Percentiles rank a stretch among this genome's conserved stretches.
Evolutionary conservation across 192 early-diverging fungal genomes (phyloP).

Genomic region (Coemansia sp.): DNA sequence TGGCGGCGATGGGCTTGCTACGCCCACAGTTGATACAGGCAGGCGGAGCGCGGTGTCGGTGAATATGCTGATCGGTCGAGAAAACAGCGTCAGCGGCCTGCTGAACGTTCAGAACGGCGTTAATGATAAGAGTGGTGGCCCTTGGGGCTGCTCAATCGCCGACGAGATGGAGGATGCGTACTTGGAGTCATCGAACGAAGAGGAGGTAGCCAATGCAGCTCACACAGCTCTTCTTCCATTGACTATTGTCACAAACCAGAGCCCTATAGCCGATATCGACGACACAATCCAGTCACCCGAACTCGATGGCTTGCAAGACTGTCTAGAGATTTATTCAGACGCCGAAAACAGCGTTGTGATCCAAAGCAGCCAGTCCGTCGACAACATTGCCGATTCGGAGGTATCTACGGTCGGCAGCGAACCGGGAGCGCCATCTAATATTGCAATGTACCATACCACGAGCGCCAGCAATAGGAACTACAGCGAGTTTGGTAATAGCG

Average conservation of each 20-base stretch:
- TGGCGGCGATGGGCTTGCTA: constrained; percentile 24
- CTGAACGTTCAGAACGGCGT: neutral
- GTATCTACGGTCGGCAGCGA: neutral
- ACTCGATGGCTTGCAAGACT: constrained; percentile 29
- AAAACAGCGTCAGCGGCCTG: constrained; percentile 6
- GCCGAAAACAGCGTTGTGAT: constrained; percentile 1
- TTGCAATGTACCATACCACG: neutral
- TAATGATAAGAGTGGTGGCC: constrained; percentile 6
- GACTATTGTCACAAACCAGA: neutral
- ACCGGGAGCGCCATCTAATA: neutral
- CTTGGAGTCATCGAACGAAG: constrained; percentile 67
- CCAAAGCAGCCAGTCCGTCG: neutral
- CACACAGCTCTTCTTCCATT: constrained; percentile 4
- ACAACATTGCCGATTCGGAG: neutral
- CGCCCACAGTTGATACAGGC: constrained; percentile 42
- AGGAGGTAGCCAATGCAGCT: constrained; percentile 43
- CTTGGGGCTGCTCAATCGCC: constrained; percentile 56
- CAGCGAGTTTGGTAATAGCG: neutral
- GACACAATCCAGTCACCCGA: constrained; percentile 26
- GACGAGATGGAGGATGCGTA: constrained; percentile 84
- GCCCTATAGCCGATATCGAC: constrained; percentile 1
- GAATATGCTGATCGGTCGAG: constrained; percentile 31
- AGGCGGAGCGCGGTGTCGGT: constrained; percentile 43
- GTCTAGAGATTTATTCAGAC: constrained; percentile 29
- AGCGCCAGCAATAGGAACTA: neutral